Evolutionary conservation across 768 basidiomycete genomes (phyloP), one percentile per base, ranked within the genome.

Genomic region (Tylopilus intermedius): DNA sequence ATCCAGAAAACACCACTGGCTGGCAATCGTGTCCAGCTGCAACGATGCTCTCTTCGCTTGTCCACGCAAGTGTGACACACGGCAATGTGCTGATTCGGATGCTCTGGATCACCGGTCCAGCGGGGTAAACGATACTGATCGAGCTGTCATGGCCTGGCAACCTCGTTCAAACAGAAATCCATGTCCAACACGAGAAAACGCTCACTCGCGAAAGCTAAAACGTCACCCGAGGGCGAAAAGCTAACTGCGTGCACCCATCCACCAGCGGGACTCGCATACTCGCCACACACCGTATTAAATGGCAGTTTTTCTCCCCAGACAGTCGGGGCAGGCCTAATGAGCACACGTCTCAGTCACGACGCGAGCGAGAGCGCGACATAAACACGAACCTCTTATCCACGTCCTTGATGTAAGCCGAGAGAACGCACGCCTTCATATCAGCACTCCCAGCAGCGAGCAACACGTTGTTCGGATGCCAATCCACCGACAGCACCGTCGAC

Each of bases 401-500:
- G 61, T 96, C 96, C 76, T 99, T 99, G 75, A 98, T 94, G 71
- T 92, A 98, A 4, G 94, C 96, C 1, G 94, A 97, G 71, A 98
- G 90, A 8, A 99, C 96, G 18, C 94, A 82, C 10, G 96, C 96
- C 71, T 95, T 95, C 83, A 92, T 92, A 66, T 99, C 96, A 0
- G 95, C 94, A 53, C 91, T 86, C n/a, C 96, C 96, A 33, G 95
- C 89, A 4, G 95, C 96, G 26, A 99, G 83, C 6, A 99, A 77
- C 13, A 98, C 94, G 66, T 96, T 98, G 78, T 98, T 98, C 26
- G 96, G 94, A 67, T 99, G 96, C 96, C 96, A 99, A 60, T 98
- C 95, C 60, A 99, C 75, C 5, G 86, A 83, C 39, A 98, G 76
- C 13, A 99, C 94, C 1, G 96, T 99, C 4, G 93, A 93, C 58